These are phyloP conservation scores for Periconia sp. DNA, from an alignment of 2,329 filamentous ascomycete genomes.

Conservation along the genomic window DNA sequence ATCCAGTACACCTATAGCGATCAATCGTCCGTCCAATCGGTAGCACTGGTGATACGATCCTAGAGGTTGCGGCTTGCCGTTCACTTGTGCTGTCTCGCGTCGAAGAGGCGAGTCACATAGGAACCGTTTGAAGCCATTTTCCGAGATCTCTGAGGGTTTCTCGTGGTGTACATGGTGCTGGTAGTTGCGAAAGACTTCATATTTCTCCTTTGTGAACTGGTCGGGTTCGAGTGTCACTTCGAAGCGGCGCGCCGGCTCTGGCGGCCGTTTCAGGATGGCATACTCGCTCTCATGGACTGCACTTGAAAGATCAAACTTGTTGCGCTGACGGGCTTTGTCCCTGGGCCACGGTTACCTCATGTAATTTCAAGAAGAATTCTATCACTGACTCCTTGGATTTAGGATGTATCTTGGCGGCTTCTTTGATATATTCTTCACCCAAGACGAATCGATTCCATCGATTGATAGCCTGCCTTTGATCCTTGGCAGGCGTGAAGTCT, in stretches of 20 bases:
- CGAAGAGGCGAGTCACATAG: constrained; percentile 73
- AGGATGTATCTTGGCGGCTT: constrained; percentile 68
- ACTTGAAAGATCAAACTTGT: constrained; percentile 69
- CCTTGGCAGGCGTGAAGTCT: constrained; percentile 69
- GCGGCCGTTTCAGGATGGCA: constrained; percentile 60
- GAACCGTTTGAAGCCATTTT: constrained; percentile 71
- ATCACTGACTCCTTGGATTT: constrained; percentile 67
- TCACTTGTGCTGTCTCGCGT: constrained; percentile 50
- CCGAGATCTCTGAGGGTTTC: constrained; percentile 62
- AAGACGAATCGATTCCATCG: constrained; percentile 75
- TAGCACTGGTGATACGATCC: constrained; percentile 86
- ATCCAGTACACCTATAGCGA: constrained; percentile 79
- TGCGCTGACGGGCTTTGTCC: constrained; percentile 66
- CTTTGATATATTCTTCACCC: constrained; percentile 70
- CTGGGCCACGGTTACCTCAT: constrained; percentile 45
- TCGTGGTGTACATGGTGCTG: constrained; percentile 77
- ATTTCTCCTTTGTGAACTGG: constrained; percentile 78
- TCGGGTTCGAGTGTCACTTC: constrained; percentile 74
- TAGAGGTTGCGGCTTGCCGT: constrained; percentile 62
- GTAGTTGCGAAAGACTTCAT: constrained; percentile 73
- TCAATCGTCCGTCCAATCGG: constrained; percentile 74
- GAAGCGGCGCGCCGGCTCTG: constrained; percentile 70
- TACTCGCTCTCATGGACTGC: constrained; percentile 74
- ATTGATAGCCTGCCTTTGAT: constrained; percentile 78
- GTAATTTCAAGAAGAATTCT: too few species aligned